Evolutionary conservation across 2,329 filamentous ascomycete species (phyloP).

Genomic region (Triangularia setosa): DNA sequence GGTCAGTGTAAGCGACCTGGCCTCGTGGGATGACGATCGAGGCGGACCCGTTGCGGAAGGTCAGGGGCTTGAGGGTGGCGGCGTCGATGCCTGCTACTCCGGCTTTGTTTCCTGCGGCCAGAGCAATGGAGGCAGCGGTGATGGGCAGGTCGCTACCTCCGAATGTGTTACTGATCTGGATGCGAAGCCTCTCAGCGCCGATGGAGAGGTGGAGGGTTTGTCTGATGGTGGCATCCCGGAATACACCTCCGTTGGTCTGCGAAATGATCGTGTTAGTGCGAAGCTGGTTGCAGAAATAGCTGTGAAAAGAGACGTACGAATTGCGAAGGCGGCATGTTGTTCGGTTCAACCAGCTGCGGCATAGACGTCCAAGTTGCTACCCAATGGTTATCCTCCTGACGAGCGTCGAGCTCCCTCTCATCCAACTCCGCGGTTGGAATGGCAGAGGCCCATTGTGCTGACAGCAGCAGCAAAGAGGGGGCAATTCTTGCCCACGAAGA

Average conservation of each 20-base stretch:
- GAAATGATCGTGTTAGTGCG: background rate
- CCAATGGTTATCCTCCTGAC: slow-evolving; percentile 47
- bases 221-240: slow-evolving; percentile 60
- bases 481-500: slow-evolving; percentile 6
- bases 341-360: slow-evolving; percentile 60
- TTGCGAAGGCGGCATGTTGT: slow-evolving; percentile 57
- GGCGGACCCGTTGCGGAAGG: slow-evolving; percentile 50
- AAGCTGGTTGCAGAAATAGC: background rate
- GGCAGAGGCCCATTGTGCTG: slow-evolving; percentile 3
- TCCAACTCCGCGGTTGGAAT: slow-evolving; percentile 1
- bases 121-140: slow-evolving; percentile 54
- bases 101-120: slow-evolving; percentile 50
- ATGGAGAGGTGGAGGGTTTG: slow-evolving; percentile 62
- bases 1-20: slow-evolving; percentile 57
- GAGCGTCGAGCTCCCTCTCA: background rate
- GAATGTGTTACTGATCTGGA: slow-evolving; percentile 64
- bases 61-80: slow-evolving; percentile 49
- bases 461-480: slow-evolving; percentile 14
- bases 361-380: slow-evolving; percentile 62
- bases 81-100: slow-evolving; percentile 52
- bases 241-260: slow-evolving; percentile 40
- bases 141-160: slow-evolving; percentile 57
- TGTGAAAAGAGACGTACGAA: slow-evolving; percentile 43
- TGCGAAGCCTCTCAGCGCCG: slow-evolving; percentile 51
- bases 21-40: slow-evolving; percentile 53